Conservation (phyloP, 2,329 filamentous ascomycete genomes). For the Acrodontium crateriforme region DNA sequence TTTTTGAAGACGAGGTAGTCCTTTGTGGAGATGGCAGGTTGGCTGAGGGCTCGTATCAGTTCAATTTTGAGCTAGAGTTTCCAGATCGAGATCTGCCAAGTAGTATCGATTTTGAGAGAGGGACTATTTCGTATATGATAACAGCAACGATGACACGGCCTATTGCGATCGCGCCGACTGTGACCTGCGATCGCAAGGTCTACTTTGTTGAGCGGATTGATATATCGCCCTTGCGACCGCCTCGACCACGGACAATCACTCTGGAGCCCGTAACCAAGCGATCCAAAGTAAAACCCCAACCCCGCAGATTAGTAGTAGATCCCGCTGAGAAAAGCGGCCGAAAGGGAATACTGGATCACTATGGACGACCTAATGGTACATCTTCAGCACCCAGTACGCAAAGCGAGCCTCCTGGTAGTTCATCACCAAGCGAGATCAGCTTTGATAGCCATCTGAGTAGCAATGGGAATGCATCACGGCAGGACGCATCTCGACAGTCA, state of each 20-base stretch:
- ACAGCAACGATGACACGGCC: slow-evolving; percentile 71
- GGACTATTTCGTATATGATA: slow-evolving; percentile 73
- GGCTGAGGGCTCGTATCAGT: slow-evolving; percentile 62
- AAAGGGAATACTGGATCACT: slow-evolving; percentile 12
- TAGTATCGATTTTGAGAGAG: slow-evolving; percentile 94
- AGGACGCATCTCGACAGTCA: slow-evolving; percentile 6
- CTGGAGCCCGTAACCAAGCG: slow-evolving; percentile 67
- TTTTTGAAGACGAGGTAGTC: slow-evolving; percentile 72
- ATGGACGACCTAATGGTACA: slow-evolving; percentile 13
- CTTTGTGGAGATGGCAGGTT: slow-evolving; percentile 66
- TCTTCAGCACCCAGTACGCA: slow-evolving; percentile 19
- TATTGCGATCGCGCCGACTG: slow-evolving; percentile 67
- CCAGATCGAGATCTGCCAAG: slow-evolving; percentile 61
- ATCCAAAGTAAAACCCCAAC: slow-evolving; percentile 39
- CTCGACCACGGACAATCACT: slow-evolving; percentile 70
- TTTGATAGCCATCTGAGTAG: slow-evolving; percentile 24
- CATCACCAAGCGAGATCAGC: slow-evolving; percentile 34
- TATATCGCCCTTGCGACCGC: slow-evolving; percentile 58
- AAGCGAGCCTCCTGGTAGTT: slow-evolving; percentile 25
- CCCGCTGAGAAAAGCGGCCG: slow-evolving; percentile 13
- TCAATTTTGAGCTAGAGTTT: slow-evolving; percentile 62
- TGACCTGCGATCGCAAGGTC: slow-evolving; percentile 68
- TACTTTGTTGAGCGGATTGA: slow-evolving; percentile 72
- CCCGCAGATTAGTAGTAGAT: slow-evolving; percentile 16
- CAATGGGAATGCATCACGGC: slow-evolving; percentile 1